Evolutionary conservation across 2,329 filamentous ascomycete genomes (phyloP), one percentile per base, ranked within the genome.

Genomic region (Botryotinia calthae): DNA sequence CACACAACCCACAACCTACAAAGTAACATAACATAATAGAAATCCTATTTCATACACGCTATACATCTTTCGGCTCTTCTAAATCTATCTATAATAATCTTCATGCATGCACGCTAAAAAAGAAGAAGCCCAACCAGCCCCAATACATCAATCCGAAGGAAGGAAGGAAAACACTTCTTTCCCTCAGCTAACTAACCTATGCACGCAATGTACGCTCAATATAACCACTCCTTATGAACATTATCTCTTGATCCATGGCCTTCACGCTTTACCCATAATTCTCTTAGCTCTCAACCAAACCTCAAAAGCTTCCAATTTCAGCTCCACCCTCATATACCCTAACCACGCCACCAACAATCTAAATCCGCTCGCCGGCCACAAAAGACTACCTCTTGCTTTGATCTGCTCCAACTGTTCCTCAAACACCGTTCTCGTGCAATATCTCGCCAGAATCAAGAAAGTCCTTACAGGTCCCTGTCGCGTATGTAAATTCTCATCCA

Each of bases 401-500:
- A 91, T 86, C 72, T 86, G 82, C 73, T 91, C 90, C 22, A 91
- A 82, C 78, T 88, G 86, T 81, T 92, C 90, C 76, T 89, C 82
- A 75, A 90, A 88, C 0, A 93, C 89, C 2, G 89, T 91, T 48
- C 87, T 85, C 40, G 88, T 87, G 81, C 90, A 92, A 82, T 92
- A 92, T 48, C 89, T 83, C 4, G 90, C 90, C 42, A 93, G 84
- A 75, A 93, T 92, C 79, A 92, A 83, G 78, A 92, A 92, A 22
- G 84, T 87, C 65, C 89, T 86, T 75, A 91, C 86, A 4, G 90
- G 89, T 0, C 90, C 90, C 75, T 88, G 87, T 10, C 88, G 86
- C 0, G 93, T 96, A 72, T 95, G 91, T 54, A 97, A 85, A 80
- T 92, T 95, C 84, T 99, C 96, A 81, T 99, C 96, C 28, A 99